Evolutionary conservation across 2,329 filamentous ascomycete species (phyloP).

Genomic region (Penicillium palitans): DNA sequence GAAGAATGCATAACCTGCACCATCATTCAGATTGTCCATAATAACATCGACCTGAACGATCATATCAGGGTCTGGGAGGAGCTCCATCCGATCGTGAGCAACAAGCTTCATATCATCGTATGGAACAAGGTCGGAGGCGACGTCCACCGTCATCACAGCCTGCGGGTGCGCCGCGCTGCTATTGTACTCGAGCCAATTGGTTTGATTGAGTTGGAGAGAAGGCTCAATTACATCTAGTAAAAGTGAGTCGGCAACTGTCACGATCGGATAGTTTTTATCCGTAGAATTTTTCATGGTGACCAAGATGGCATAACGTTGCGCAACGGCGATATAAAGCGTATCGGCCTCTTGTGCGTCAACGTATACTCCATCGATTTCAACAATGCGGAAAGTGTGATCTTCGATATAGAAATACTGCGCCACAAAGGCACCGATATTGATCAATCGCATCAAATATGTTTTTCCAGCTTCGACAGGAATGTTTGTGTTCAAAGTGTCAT

Average conservation of each 20-base stretch:
- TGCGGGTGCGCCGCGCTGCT: conserved; percentile 49
- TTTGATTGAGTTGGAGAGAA: conserved; percentile 41
- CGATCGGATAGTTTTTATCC: conserved; percentile 64
- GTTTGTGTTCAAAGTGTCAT: conserved; percentile 64
- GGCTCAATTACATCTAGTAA: conserved; percentile 37
- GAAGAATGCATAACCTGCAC: conserved; percentile 53
- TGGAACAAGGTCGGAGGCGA: conserved; percentile 56
- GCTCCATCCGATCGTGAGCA: conserved; percentile 64
- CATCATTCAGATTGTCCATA: conserved; percentile 71
- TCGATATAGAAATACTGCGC: conserved; percentile 54
- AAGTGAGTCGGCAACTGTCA: conserved; percentile 36
- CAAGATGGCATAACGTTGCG: conserved; percentile 61
- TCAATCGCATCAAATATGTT: conserved; percentile 68
- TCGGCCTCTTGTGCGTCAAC: conserved; percentile 60
- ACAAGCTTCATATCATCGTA: conserved; percentile 74
- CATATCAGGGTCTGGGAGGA: conserved; percentile 61
- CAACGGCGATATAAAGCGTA: conserved; percentile 66
- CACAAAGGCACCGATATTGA: conserved; percentile 43
- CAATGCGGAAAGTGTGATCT: conserved; percentile 62
- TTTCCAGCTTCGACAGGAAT: conserved; percentile 41
- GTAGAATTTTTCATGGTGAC: conserved; percentile 64
- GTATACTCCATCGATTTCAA: conserved; percentile 74
- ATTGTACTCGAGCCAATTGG: conserved; percentile 64
- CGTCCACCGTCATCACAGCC: conserved; percentile 28
- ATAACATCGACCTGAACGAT: conserved; percentile 57